Evolutionary conservation across 768 basidiomycete genomes (phyloP), one percentile per base, ranked within the genome.

Genomic region (Clitopilus passeckerianus): DNA sequence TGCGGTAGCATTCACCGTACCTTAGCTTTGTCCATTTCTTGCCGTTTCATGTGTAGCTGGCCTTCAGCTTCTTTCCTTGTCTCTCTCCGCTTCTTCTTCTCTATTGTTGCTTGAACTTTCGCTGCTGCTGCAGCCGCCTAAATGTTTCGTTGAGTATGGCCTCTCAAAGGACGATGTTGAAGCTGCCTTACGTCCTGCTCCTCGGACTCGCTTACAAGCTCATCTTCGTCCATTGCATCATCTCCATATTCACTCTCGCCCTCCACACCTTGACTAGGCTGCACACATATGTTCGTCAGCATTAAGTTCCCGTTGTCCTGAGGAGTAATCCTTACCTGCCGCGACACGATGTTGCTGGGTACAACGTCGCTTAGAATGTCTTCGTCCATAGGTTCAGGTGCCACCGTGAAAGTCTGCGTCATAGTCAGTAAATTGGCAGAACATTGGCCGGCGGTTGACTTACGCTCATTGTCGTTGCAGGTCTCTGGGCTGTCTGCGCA

Each of bases 281-380:
- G 60, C 50, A 57, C 54, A 41, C 54, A 62, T 52, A 58, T 41
- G 16, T 35, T 33, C 35, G 44, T 61, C 35, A 50, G 18, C 54
- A 18, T 10, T 22, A 15, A 16, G 58, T 58, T 56, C n/a, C 9
- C 12, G 24, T 37, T 9, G 27, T 18, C 8, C n/a, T 2, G 33
- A 5, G 50, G 15, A 33, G 30, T 5, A 15, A 1, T 70, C 79
- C 59, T 66, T n/a, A 89, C 93, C 78, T 92, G 90, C 67, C 94
- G 85, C 58, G 93, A 95, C 52, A 95, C 87, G 63, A 95, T 93
- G 69, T 93, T 92, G 70, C 88, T 90, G 1, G 94, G 94, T 7
- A 96, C 87, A 59, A 95, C 84, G 71, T 96, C 94, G 67, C 90
- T 92, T 61, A 97, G 80, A 54, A 93, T 87, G 71, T 95, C 94